Base-by-base conservation (phyloP, 768 basidiomycete genomes). In the Collybia sordida region DNA sequence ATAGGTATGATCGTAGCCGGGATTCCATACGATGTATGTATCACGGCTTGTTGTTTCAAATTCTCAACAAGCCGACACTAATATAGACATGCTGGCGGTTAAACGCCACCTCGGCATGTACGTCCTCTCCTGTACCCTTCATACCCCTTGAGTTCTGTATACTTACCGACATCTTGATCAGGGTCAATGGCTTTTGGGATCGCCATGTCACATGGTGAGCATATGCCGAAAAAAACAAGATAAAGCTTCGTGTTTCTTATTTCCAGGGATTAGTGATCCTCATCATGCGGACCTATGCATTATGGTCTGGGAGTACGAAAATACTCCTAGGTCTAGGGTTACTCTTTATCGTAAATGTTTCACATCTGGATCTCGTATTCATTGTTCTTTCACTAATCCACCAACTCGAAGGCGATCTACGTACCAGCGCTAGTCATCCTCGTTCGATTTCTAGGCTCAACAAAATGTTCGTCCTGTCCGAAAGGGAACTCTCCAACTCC, bases 361-460 rank as follows among this genome's bases (percentile, higher is more conserved):
- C n/a, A 3, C n/a, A 14, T n/a, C n/a, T n/a, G n/a, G n/a, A n/a
- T n/a, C n/a, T n/a, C n/a, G n/a, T n/a, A 12, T 6, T 35, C 11
- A 7, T 22, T 5, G n/a, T 8, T 18, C 11, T 47, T 11, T n/a
- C 17, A 19, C 38, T 23, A 8, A 6, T n/a, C n/a, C n/a, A 47
- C 2, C 45, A 17, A 27, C 24, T n/a, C 18, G 15, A 3, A 48
- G 47, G 23, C 34, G 15, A 21, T 28, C 24, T 48, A 23, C 18
- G 27, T 38, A 40, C 47, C 38, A 40, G 47, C 27, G 4, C 18
- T 48, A n/a, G 25, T 48, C 7, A 36, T 48, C 25, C 36, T 48
- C 9, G 37, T 4, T 17, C 5, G 39, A n/a, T 48, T 39, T 27
- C 23, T 39, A 17, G 14, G 19, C 15, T 46, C 45, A 19, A 3